Conservation (phyloP, 345 rosid genomes). For the Ricinus communis region DNA sequence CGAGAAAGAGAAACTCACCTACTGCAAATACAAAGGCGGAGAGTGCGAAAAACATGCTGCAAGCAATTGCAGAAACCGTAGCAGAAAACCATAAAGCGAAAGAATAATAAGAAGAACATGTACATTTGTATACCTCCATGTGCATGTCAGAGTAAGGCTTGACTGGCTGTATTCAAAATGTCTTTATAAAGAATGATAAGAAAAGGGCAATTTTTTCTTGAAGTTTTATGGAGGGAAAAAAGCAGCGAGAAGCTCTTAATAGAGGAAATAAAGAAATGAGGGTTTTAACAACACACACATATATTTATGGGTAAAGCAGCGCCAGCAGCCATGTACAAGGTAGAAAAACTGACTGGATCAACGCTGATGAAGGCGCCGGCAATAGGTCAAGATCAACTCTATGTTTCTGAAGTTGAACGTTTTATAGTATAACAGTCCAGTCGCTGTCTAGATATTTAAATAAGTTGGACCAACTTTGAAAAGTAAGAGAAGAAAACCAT, state of each 20-base stretch:
- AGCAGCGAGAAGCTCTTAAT: not conserved
- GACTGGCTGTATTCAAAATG: too few species aligned
- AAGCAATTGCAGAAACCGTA: not conserved
- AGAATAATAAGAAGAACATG: not conserved
- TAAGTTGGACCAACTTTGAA: not conserved
- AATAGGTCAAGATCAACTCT: not conserved
- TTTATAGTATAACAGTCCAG: not conserved
- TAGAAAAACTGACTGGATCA: not conserved
- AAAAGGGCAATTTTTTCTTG: too few species aligned
- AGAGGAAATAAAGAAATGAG: not conserved
- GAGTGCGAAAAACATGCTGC: constrained; percentile 21
- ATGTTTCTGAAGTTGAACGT: not conserved
- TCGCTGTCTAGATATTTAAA: not conserved
- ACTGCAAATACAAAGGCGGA: constrained; percentile 26
- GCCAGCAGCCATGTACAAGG: not conserved
- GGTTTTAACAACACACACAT: too few species aligned
- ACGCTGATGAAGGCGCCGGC: too few species aligned
- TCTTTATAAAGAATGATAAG: too few species aligned
- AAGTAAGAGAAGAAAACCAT: not conserved
- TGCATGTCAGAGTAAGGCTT: not conserved
- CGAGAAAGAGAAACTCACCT: constrained; percentile 21
- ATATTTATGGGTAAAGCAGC: not conserved
- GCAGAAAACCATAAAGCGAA: not conserved
- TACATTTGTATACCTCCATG: not conserved
- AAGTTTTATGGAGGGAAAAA: too few species aligned